These are phyloP conservation scores for Leavenworthia alabamica DNA, from an alignment of 345 rosid species.

Conservation along the genomic window DNA sequence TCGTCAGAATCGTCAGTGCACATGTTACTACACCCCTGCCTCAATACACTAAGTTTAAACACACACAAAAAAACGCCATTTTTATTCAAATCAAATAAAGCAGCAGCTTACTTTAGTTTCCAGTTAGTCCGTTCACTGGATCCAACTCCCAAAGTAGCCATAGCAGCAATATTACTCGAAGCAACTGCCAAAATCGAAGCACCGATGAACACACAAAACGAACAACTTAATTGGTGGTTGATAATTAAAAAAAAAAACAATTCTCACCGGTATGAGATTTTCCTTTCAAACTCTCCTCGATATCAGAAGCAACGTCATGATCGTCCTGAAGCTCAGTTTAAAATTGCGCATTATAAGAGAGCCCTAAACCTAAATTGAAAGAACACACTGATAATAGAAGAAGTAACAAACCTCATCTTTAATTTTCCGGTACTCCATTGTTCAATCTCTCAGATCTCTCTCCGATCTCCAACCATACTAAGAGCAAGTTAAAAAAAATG, in stretches of 20 bases:
- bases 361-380: too few species aligned
- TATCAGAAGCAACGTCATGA: constrained; percentile 22
- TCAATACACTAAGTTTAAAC: not conserved
- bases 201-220: constrained; percentile 11
- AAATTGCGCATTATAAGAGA: constrained; percentile 1
- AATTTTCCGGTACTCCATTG: constrained; percentile 76
- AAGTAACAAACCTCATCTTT: constrained; percentile 54
- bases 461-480: too few species aligned
- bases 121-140: constrained; percentile 47
- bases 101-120: constrained; percentile 88
- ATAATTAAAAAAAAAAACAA: not conserved
- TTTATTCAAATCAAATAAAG: not conserved
- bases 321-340: constrained; percentile 21
- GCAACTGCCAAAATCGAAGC: constrained; percentile 32
- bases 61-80: too few species aligned
- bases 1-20: constrained; percentile 79
- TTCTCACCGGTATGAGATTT: constrained; percentile 25
- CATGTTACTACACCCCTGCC: constrained; percentile 66
- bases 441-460: constrained; percentile 35
- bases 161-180: constrained; percentile 31
- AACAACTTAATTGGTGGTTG: not conserved
- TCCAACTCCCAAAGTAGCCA: constrained; percentile 34
- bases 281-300: constrained; percentile 29
- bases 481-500: not conserved
- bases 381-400: too few species aligned